Conservation (phyloP, 257 asterid species). For the Echites panduratus region DNA sequence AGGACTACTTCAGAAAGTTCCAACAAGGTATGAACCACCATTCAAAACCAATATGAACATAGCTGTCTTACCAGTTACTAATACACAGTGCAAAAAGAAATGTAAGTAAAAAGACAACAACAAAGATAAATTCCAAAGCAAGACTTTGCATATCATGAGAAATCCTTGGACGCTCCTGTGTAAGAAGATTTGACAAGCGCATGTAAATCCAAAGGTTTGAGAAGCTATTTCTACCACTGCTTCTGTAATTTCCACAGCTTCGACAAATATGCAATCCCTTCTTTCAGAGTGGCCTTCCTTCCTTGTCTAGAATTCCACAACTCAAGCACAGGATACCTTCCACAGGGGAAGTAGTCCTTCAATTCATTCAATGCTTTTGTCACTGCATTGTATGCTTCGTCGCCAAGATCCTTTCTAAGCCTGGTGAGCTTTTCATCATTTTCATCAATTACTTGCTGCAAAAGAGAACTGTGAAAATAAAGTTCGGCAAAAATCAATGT, state of each 20-base stretch:
- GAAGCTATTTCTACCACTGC: background rate
- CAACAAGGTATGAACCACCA: background rate
- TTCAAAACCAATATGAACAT: background rate
- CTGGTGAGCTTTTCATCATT: slow-evolving; percentile 17
- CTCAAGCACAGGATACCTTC: slow-evolving; percentile 21
- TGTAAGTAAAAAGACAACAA: background rate
- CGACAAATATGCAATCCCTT: slow-evolving; percentile 11
- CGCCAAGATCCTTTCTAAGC: slow-evolving; percentile 11
- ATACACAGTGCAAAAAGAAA: background rate
- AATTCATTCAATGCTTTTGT: slow-evolving; percentile 17
- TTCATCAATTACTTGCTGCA: slow-evolving; percentile 20
- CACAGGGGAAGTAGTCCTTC: slow-evolving; percentile 22
- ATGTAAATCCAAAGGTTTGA: background rate
- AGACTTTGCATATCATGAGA: no score
- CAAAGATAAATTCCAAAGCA: background rate
- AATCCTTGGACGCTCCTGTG: background rate
- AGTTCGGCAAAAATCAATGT: no score
- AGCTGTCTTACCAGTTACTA: background rate
- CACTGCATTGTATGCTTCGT: slow-evolving; percentile 18
- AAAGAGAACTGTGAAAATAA: background rate
- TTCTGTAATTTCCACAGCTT: slow-evolving; percentile 13
- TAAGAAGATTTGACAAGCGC: background rate
- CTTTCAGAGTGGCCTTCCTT: slow-evolving; percentile 21
- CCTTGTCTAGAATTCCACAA: slow-evolving; percentile 23
- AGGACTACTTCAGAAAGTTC: background rate